A percentile compares a stretch with the other conserved stretches of the same genome.
Evolutionary conservation across 2,329 filamentous ascomycete species (phyloP).

Genomic region (Xylariales sp.): DNA sequence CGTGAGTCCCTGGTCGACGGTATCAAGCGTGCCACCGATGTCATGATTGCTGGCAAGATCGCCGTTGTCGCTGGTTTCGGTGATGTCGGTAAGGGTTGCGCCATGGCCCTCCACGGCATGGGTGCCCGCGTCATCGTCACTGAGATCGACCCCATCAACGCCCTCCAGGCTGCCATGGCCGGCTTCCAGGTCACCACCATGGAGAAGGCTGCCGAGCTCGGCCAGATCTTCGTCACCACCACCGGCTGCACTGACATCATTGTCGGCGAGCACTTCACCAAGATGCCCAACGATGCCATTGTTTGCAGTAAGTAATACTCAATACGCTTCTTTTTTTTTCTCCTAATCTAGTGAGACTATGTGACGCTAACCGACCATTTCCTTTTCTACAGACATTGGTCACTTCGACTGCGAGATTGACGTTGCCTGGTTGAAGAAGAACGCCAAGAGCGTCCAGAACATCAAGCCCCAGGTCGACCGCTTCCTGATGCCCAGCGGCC

Average conservation of each 20-base stretch:
- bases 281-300: slow-evolving; percentile 95
- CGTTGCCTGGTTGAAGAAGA: slow-evolving; percentile 98
- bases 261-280: slow-evolving; percentile 85
- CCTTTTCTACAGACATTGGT: slow-evolving; percentile 70
- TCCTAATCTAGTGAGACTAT: not conserved
- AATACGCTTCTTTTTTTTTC: not conserved
- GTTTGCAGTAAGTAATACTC: slow-evolving; percentile 73
- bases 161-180: slow-evolving; percentile 95
- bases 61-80: slow-evolving; percentile 96
- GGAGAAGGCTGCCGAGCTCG: slow-evolving; percentile 85
- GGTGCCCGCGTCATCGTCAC: slow-evolving; percentile 95
- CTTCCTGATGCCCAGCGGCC: slow-evolving; percentile 88
- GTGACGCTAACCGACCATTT: slow-evolving; percentile 12
- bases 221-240: slow-evolving; percentile 99
- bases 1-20: slow-evolving; percentile 97
- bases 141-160: slow-evolving; percentile 99
- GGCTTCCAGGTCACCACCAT: slow-evolving; percentile 97
- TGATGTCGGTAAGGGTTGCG: slow-evolving; percentile 99
- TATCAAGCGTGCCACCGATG: slow-evolving; percentile 99
- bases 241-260: slow-evolving; percentile 99
- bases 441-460: slow-evolving; percentile 88
- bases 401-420: slow-evolving; percentile 99
- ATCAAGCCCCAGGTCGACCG: slow-evolving; percentile 99
- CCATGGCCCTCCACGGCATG: slow-evolving; percentile 93
- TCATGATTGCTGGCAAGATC: slow-evolving; percentile 99